Base-by-base conservation (phyloP, 2,329 filamentous ascomycete species). In the Cladosporium colombiae region DNA sequence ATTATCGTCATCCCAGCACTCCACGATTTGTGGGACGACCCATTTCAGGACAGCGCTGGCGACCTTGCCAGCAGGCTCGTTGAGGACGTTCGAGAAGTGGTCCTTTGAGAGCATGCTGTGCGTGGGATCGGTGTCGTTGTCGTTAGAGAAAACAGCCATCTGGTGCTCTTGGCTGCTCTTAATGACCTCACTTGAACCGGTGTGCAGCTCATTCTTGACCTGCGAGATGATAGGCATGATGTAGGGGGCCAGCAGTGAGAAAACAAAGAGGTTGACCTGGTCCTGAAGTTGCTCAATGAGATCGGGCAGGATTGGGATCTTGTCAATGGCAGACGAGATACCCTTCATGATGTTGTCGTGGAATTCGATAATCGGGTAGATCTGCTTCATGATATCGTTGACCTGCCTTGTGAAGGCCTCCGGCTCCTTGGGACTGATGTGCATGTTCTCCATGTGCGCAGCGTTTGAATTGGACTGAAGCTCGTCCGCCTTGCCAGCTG, bases 91-190 rank as follows among this genome's bases (percentile, higher is more conserved):
- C 69, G 90, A 91, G 78, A 97, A 97, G 79, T 97, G 93, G 74
- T 97, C 93, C 81, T 97, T 97, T 66, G 92, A 93, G 62, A 97
- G 82, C 93, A 97, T 97, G 23, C 92, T 96, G 81, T 97, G 93
- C 1, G 93, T 97, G 0, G 93, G 94, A 74, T 97, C 90, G 23
- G 87, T 88, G 68, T 82, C 90, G 61, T 85, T 68, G 74, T 96
- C 89, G 70, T 97, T 89, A 53, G 91, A 80, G 78, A 97, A 97
- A 59, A 97, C 92, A 70, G 96, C 85, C 73, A 91, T 88, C 80
- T 97, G 93, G 81, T 96, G 90, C 62, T 89, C 86, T 77, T 89
- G 85, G 76, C 91, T 94, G 81, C 89, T 93, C 73, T 91, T 84
- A 69, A 97, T 96, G 73, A 97, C 90, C 78, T 96, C 91, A 2